phyloP scores from a whole-genome alignment of 768 basidiomycete species.

The Kwoniella botswanensis region DNA sequence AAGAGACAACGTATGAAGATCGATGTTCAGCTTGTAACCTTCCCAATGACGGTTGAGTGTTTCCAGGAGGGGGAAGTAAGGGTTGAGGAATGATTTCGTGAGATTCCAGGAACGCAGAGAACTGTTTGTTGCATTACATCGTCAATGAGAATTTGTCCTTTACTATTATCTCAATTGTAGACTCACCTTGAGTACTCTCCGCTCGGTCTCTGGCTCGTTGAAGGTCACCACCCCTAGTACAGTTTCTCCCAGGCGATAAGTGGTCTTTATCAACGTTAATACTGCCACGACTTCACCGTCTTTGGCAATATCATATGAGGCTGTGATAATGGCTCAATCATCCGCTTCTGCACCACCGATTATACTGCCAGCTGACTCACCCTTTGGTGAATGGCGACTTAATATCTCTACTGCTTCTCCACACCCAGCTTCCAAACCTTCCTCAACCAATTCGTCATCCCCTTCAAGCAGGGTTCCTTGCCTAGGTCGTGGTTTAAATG shows the following conservation, averaged over 20 bases:
- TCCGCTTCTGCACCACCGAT: slow-evolving; percentile 3
- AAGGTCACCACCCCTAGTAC: slow-evolving; percentile 85
- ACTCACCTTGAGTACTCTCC: slow-evolving; percentile 81
- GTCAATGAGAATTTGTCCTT: too few relatives aligned
- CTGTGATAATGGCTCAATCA: slow-evolving; percentile 59
- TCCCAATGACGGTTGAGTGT: slow-evolving; percentile 63
- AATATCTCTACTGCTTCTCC: slow-evolving; percentile 89
- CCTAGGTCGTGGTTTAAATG: slow-evolving; percentile 20
- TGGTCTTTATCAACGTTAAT: slow-evolving; percentile 87
- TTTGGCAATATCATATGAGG: slow-evolving; percentile 93
- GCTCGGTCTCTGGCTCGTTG: slow-evolving; percentile 71
- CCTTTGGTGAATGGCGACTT: slow-evolving; percentile 85
- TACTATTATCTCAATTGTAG: not conserved
- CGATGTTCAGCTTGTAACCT: slow-evolving; percentile 86
- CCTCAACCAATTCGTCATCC: slow-evolving; percentile 40
- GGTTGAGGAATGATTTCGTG: slow-evolving; percentile 68
- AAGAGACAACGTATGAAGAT: slow-evolving; percentile 73
- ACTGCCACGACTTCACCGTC: slow-evolving; percentile 87
- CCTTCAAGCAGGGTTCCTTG: slow-evolving; percentile 33
- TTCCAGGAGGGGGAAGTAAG: slow-evolving; percentile 66
- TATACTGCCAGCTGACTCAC: slow-evolving; percentile 61
- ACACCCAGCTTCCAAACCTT: slow-evolving; percentile 52
- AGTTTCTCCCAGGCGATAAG: slow-evolving; percentile 90
- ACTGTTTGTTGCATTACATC: slow-evolving; percentile 60
- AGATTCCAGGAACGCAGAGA: slow-evolving; percentile 86